These are phyloP conservation scores for Ichthyophonus hoferi DNA, from an alignment of 208 protist species.

Conservation along the genomic window DNA sequence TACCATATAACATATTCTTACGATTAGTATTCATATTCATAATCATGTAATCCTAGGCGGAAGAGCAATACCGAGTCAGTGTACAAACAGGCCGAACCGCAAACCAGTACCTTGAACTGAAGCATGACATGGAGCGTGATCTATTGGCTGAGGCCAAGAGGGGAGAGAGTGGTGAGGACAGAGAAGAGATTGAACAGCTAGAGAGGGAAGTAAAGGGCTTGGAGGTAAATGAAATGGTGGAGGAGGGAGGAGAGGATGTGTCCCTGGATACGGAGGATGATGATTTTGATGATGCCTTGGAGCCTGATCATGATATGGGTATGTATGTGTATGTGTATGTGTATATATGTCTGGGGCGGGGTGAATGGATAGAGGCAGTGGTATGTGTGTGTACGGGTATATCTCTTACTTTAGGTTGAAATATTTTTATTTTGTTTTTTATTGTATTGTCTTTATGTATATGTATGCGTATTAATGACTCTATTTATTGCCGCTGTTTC, in stretches of 20 bases:
- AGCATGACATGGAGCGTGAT: background rate
- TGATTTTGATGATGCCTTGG: background rate
- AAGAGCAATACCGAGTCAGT: background rate
- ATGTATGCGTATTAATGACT: no score
- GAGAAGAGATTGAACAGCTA: background rate
- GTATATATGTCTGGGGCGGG: background rate
- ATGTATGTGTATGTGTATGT: background rate
- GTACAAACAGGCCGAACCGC: background rate
- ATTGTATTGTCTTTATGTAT: no score
- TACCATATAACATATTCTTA: constrained; percentile 3
- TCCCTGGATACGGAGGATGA: constrained; percentile 5
- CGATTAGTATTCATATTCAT: background rate
- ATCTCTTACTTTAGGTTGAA: no score
- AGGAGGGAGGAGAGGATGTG: background rate
- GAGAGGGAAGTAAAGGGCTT: no score
- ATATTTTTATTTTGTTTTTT: no score
- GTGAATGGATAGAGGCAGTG: no score
- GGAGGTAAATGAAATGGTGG: constrained; percentile 17
- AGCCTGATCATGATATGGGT: background rate
- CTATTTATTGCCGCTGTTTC: no score
- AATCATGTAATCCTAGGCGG: background rate
- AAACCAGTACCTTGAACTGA: background rate
- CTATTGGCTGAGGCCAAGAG: background rate
- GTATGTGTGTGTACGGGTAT: no score
- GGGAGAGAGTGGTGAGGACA: background rate